Conservation (phyloP, 257 asterid species). For the Solanum megistacrolobum region DNA sequence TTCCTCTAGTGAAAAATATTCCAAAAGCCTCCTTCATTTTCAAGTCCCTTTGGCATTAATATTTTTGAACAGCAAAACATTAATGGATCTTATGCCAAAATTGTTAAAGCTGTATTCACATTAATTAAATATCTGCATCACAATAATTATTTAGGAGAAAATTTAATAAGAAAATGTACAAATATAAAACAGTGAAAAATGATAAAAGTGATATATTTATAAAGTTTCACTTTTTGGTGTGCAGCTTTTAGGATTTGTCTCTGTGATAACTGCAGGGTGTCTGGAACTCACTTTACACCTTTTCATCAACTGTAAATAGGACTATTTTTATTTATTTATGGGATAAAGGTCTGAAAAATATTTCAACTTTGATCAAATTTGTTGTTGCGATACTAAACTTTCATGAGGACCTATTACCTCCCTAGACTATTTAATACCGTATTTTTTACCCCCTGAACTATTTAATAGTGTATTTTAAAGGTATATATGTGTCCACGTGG, state of each 20-base stretch:
- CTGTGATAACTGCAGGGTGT: neutral
- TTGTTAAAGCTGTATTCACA: neutral
- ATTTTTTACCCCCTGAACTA: no score
- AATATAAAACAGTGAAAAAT: neutral
- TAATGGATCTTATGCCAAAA: neutral
- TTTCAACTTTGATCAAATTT: no score
- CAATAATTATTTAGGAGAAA: neutral
- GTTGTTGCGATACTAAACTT: no score
- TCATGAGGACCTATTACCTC: no score
- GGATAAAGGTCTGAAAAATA: no score
- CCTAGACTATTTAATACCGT: no score
- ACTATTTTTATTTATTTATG: no score
- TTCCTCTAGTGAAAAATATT: neutral
- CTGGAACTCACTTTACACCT: neutral
- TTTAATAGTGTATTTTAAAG: no score
- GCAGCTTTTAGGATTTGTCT: neutral
- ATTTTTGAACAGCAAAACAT: neutral
- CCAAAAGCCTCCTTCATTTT: neutral
- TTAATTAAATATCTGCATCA: neutral
- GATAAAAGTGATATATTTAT: neutral
- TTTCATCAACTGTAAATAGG: neutral
- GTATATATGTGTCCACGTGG: no score
- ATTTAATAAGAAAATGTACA: neutral
- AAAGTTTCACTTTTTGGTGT: neutral
- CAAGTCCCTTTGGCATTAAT: neutral